Conservation (phyloP, 805 yeast species). For the fission yeast (Schizosaccharomyces pombe) region DNA sequence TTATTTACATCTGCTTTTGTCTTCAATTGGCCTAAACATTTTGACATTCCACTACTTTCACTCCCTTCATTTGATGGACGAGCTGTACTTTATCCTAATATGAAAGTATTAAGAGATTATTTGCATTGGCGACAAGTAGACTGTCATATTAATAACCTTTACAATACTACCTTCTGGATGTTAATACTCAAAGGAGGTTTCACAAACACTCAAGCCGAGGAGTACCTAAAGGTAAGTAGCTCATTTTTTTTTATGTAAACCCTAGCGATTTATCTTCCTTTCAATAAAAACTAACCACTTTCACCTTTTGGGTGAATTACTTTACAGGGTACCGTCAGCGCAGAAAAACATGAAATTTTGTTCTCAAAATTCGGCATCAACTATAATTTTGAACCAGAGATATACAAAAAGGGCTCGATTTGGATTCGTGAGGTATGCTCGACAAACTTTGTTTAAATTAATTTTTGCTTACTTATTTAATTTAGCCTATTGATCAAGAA, state of each 20-base stretch:
- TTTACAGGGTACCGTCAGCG: conserved; percentile 41
- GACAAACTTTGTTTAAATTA: neutral
- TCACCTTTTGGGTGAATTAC: neutral
- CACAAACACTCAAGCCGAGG: conserved; percentile 63
- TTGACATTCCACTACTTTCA: conserved; percentile 12
- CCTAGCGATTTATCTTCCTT: neutral
- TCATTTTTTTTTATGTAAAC: neutral
- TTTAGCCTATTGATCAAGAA: neutral
- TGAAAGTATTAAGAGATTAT: conserved; percentile 44
- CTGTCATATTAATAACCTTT: conserved; percentile 78
- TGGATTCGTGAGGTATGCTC: conserved; percentile 27
- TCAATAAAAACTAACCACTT: too few species aligned
- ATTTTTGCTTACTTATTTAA: neutral
- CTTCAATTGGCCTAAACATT: conserved; percentile 37
- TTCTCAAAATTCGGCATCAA: conserved; percentile 60
- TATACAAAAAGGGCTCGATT: conserved; percentile 64
- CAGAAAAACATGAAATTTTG: conserved; percentile 73
- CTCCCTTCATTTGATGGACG: conserved; percentile 81
- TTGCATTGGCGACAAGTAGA: conserved; percentile 90
- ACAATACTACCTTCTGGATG: conserved; percentile 83
- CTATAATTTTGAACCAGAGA: conserved; percentile 75
- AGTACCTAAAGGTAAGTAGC: conserved; percentile 23
- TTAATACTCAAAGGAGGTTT: conserved; percentile 46
- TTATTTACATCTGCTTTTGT: conserved; percentile 58
- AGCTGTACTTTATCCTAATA: conserved; percentile 62